These are phyloP conservation scores for Annona cherimola DNA, from an alignment of 164 flowering plant genomes.

Conservation along the genomic window DNA sequence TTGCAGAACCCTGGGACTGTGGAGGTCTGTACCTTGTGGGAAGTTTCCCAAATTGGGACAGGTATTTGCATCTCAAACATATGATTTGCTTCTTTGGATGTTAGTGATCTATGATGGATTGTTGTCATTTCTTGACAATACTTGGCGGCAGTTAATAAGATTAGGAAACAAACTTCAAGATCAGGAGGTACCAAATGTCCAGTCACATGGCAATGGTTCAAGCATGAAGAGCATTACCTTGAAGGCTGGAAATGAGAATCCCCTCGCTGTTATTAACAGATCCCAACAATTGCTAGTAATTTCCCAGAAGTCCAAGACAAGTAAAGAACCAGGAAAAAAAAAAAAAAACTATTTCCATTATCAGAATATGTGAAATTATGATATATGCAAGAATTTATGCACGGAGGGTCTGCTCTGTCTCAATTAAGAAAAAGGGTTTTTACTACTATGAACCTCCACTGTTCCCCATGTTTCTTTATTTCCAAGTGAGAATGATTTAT, in stretches of 20 bases:
- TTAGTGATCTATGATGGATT: too few species aligned
- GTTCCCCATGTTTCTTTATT: background rate
- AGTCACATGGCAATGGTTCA: background rate
- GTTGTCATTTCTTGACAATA: too few species aligned
- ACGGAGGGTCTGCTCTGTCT: background rate
- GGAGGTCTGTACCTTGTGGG: conserved; percentile 97
- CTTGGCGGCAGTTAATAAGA: background rate
- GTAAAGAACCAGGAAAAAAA: background rate
- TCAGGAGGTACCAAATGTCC: background rate
- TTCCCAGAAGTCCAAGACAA: background rate
- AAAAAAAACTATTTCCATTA: background rate
- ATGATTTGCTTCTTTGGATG: background rate
- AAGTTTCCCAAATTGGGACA: conserved; percentile 95
- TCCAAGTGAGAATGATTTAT: background rate
- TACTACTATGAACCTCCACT: background rate
- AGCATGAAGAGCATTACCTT: background rate
- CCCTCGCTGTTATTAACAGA: background rate
- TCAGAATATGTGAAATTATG: background rate
- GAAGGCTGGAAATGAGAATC: background rate
- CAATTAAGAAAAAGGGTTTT: background rate
- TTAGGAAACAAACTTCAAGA: background rate
- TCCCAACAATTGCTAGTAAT: background rate
- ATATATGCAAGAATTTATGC: background rate
- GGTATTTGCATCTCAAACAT: conserved; percentile 34
- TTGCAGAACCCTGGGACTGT: conserved; percentile 99